Evolutionary conservation across 2,329 filamentous ascomycete genomes (phyloP).

Genomic region (Xylariaceae sp.): DNA sequence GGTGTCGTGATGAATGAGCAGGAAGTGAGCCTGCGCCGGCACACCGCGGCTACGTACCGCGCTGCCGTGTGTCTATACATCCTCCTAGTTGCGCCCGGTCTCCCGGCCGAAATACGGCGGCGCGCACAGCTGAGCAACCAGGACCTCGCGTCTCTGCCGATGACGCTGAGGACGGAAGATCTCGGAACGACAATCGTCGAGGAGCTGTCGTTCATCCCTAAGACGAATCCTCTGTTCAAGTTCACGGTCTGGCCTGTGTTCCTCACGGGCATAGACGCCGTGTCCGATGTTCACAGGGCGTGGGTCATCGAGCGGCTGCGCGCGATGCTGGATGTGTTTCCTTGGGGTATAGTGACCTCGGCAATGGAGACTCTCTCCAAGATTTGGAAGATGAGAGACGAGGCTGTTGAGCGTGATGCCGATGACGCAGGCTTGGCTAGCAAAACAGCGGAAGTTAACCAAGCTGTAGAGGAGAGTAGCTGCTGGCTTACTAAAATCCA

Average conservation of each 20-base stretch:
- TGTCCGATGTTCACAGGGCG: conserved; percentile 41
- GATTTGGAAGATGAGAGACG: conserved; percentile 45
- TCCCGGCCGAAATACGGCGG: conserved; percentile 20
- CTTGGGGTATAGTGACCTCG: conserved; percentile 49
- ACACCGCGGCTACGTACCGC: conserved; percentile 45
- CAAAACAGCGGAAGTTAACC: conserved; percentile 16
- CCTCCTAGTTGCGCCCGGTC: conserved; percentile 34
- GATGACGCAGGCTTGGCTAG: not conserved
- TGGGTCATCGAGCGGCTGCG: conserved; percentile 50
- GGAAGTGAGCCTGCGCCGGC: conserved; percentile 37
- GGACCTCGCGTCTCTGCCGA: conserved; percentile 20
- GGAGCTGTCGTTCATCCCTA: conserved; percentile 47
- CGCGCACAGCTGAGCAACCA: not conserved
- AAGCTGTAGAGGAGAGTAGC: not conserved
- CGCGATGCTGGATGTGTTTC: conserved; percentile 43
- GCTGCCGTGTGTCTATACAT: conserved; percentile 47
- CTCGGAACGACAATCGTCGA: conserved; percentile 48
- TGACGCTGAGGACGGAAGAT: conserved; percentile 41
- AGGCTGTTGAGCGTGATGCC: not conserved
- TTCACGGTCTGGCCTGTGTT: conserved; percentile 58
- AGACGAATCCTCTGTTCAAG: conserved; percentile 52
- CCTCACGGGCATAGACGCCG: conserved; percentile 53
- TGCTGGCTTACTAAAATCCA: conserved; percentile 43
- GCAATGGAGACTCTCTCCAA: conserved; percentile 47
- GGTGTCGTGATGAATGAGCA: conserved; percentile 37